phyloP scores from a whole-genome alignment of 176 grass and related monocot genomes.

The Themeda triandra region DNA sequence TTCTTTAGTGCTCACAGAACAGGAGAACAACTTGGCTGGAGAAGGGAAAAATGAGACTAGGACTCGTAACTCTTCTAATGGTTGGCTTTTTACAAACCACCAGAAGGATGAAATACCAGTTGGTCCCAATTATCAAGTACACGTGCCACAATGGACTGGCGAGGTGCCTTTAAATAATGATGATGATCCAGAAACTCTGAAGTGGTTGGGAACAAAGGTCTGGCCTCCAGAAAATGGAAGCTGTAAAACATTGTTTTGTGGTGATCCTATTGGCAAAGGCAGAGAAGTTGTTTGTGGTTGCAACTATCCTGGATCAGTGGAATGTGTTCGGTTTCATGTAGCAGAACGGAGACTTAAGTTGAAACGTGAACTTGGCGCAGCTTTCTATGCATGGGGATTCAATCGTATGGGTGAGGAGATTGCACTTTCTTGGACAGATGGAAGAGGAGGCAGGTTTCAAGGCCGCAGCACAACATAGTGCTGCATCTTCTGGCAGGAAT shows the following conservation, averaged over 20 bases:
- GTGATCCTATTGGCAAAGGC: conserved; percentile 46
- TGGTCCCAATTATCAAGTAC: conserved; percentile 38
- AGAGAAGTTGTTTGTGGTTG: conserved; percentile 50
- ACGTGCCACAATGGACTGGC: conserved; percentile 49
- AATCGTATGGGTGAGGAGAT: conserved; percentile 84
- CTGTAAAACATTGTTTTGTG: neutral
- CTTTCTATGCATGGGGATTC: conserved; percentile 77
- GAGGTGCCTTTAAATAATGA: conserved; percentile 26
- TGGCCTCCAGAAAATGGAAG: conserved; percentile 52
- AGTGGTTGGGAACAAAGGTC: conserved; percentile 65
- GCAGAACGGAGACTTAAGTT: conserved; percentile 53
- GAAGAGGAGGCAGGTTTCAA: conserved; percentile 72
- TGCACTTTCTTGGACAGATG: conserved; percentile 75
- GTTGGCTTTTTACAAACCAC: conserved; percentile 34
- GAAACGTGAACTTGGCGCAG: conserved; percentile 47
- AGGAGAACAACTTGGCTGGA: neutral
- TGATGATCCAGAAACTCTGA: conserved; percentile 32
- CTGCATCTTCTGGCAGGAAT: conserved; percentile 37
- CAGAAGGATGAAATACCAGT: conserved; percentile 36
- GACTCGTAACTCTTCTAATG: conserved; percentile 25
- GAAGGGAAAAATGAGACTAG: conserved; percentile 6
- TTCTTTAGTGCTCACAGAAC: neutral
- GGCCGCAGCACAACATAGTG: conserved; percentile 32
- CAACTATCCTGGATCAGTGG: conserved; percentile 41
- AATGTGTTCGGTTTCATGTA: conserved; percentile 67